phyloP scores from a whole-genome alignment of 257 asterid species.

The Nemophila menziesii region DNA sequence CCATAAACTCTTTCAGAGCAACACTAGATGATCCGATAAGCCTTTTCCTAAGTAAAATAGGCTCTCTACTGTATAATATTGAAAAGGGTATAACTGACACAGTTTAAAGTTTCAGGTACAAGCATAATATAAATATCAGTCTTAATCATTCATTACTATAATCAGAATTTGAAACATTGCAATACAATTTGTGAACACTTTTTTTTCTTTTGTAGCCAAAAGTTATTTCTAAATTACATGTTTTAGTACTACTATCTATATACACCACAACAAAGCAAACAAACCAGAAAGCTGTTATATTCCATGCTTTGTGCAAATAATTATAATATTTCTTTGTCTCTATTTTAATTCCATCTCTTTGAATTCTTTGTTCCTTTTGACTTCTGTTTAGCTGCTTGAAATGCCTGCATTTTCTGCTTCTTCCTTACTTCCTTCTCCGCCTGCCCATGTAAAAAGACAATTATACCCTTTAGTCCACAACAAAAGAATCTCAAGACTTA shows the following conservation, averaged over 20 bases:
- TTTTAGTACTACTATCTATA: not conserved
- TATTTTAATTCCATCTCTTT: slow-evolving; percentile 63
- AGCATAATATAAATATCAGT: no score
- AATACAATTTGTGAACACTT: not conserved
- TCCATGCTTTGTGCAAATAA: not conserved
- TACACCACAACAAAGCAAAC: not conserved
- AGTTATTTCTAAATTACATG: slow-evolving; percentile 1
- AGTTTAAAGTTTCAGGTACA: no score
- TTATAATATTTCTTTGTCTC: no score
- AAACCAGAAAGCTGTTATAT: no score
- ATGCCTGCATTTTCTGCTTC: slow-evolving; percentile 89
- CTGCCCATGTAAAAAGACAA: slow-evolving; percentile 22
- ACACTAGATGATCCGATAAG: no score
- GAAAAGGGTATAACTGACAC: no score
- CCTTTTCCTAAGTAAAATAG: no score
- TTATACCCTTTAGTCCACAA: no score
- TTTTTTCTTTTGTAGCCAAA: not conserved
- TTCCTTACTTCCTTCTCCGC: slow-evolving; percentile 90
- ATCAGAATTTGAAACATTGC: not conserved
- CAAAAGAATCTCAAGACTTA: no score
- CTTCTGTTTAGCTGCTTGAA: slow-evolving; percentile 92
- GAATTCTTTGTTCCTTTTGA: slow-evolving; percentile 65
- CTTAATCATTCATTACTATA: no score
- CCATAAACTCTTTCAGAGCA: no score
- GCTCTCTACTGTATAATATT: no score